A percentile compares a stretch with the other conserved stretches of the same genome.
These are phyloP conservation scores for Tricholoma furcatifolium DNA, from an alignment of 768 basidiomycete genomes.

Conservation along the genomic window DNA sequence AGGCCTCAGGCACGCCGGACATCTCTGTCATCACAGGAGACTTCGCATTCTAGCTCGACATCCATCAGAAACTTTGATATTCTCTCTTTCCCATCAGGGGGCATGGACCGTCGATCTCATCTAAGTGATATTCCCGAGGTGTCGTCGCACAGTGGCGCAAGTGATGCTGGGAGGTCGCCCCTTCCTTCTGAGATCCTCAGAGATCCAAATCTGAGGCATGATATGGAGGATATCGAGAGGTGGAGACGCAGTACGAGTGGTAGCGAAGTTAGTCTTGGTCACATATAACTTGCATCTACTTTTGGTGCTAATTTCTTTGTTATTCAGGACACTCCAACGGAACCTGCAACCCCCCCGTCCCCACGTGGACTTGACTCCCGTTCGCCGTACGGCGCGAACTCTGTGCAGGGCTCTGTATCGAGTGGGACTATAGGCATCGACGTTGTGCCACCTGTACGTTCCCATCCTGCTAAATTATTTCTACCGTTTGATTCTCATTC, in stretches of 20 bases:
- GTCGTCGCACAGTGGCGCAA: constrained; percentile 13
- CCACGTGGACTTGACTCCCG: neutral
- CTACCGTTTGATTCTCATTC: neutral
- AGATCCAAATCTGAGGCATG: neutral
- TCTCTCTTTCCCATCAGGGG: constrained; percentile 10
- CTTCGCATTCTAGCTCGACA: constrained; percentile 12
- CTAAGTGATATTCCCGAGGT: constrained; percentile 21
- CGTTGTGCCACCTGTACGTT: constrained; percentile 16
- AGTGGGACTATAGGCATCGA: constrained; percentile 11
- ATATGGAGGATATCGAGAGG: constrained; percentile 3
- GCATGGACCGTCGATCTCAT: neutral
- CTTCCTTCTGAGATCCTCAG: constrained; percentile 11
- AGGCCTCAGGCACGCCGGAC: constrained; percentile 6
- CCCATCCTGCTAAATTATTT: neutral
- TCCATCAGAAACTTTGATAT: constrained; percentile 16
- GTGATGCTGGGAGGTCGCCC: constrained; percentile 8
- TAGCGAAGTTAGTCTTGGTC: constrained; percentile 2
- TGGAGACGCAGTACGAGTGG: constrained; percentile 12
- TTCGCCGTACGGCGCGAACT: neutral
- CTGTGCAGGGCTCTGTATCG: constrained; percentile 2
- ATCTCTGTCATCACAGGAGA: constrained; percentile 14
- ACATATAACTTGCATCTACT: neutral
- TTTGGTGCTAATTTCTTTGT: neutral
- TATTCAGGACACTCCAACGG: constrained; percentile 2
- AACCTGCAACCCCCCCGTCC: neutral